Percentiles rank a stretch among this genome's conserved stretches.
phyloP scores from a whole-genome alignment of 352 stramenopile species.

The Phytopythium montanum region DNA sequence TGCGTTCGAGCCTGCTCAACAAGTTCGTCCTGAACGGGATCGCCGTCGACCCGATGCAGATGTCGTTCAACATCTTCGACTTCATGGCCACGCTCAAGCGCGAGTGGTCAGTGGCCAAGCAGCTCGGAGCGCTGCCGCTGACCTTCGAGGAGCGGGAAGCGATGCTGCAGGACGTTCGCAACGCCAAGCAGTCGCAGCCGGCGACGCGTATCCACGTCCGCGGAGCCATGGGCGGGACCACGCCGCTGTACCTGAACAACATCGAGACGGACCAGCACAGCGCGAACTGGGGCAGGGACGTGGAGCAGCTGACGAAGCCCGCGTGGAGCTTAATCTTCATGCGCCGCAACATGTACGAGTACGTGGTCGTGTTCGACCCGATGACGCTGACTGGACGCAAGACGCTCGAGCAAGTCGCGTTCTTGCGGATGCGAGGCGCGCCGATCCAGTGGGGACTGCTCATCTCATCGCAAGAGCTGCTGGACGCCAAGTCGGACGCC shows the following conservation, averaged over 20 bases:
- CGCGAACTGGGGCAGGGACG: conserved; percentile 38
- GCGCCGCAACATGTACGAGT: conserved; percentile 87
- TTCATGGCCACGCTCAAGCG: conserved; percentile 79
- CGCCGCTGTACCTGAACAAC: conserved; percentile 79
- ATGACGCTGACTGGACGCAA: conserved; percentile 39
- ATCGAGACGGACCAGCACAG: conserved; percentile 70
- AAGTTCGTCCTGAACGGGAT: conserved; percentile 89
- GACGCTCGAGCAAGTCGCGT: conserved; percentile 54
- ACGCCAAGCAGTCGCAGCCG: conserved; percentile 38
- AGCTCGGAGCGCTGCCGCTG: conserved; percentile 48
- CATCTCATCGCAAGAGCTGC: conserved; percentile 65
- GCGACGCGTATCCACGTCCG: conserved; percentile 64
- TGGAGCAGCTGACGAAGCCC: conserved; percentile 42
- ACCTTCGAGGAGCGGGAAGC: conserved; percentile 39
- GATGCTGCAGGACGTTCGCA: conserved; percentile 60
- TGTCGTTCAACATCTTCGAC: conserved; percentile 92
- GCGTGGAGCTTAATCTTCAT: conserved; percentile 85
- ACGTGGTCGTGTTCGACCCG: conserved; percentile 69
- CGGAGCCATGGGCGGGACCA: conserved; percentile 45
- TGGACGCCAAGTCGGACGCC: conserved; percentile 37
- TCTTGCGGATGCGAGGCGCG: conserved; percentile 67
- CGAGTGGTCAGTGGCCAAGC: conserved; percentile 74
- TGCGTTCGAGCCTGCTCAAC: conserved; percentile 38
- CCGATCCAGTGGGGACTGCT: conserved; percentile 77
- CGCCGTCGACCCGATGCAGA: conserved; percentile 65